Base-by-base conservation (phyloP, 805 yeast genomes). In the Yarrowia phangngaensis region DNA sequence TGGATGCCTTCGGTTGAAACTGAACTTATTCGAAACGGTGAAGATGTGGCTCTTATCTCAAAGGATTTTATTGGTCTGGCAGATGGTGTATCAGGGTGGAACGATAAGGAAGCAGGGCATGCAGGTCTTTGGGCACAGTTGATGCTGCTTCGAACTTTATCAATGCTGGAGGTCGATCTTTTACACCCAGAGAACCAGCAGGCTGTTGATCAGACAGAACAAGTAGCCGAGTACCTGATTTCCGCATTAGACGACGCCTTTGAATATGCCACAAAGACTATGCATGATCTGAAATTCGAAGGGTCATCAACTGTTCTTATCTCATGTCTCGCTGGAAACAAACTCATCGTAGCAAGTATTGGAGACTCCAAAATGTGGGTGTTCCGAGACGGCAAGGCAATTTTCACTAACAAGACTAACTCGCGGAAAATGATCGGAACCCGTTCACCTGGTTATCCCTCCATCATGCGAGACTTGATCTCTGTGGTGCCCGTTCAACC, bases 31-130 rank as follows among this genome's bases (percentile, higher is more conserved):
- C 30, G 40, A 1, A 45, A 45, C 40, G 54, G 54, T 7, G 54
- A 52, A 4, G 54, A 52, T 28, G 50, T 53, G 15, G 35, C 38
- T 9, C 29, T 52, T 22, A 46, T 28, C 16, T 51, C 54, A 17
- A 50, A 34, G n/a, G 29, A 38, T 24, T 29, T 52, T 15, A 28
- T 52, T 13, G 54, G 54, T 2, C 23, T 52, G 6, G 54, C 54
- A 12, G 54, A 52, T 24, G 54, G 54, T 3, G 54, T 52, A 19
- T 50, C 51, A 17, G 54, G 54, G 14, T 52, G 54, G 54, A 51
- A 35, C 28, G 35, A 45, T 15, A 35, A 45, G 31, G 31, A 26
- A 17, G 32, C 38, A 13, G 54, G 54, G 8, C 51, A 51, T 26
- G 54, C 54, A 4, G 50, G 54, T 1, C 30, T 52, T 3, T 52